phyloP scores from a whole-genome alignment of 2,329 filamentous ascomycete species.

The Cladosporium colombiae region DNA sequence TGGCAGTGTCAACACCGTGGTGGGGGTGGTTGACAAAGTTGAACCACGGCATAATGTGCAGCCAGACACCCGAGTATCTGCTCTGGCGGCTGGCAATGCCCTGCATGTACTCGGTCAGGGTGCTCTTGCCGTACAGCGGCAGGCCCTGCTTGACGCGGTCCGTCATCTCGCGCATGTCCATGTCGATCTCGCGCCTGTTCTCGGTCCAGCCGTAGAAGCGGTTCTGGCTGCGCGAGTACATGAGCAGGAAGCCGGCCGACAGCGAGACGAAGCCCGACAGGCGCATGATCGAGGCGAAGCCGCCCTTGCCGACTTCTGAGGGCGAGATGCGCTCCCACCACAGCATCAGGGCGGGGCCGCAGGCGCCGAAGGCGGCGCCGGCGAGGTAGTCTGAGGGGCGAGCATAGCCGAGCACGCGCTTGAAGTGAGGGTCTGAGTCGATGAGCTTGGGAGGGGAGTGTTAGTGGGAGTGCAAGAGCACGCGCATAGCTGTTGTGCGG shows the following conservation, averaged over 20 bases:
- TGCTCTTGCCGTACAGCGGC: conserved; percentile 81
- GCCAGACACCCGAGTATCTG: conserved; percentile 81
- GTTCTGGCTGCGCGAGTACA: conserved; percentile 78
- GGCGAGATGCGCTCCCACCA: conserved; percentile 83
- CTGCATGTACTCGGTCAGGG: conserved; percentile 84
- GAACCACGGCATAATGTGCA: conserved; percentile 89
- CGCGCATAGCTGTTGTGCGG: background rate
- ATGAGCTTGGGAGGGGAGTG: conserved; percentile 72
- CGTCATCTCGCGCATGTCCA: conserved; percentile 99
- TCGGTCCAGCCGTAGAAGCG: conserved; percentile 95
- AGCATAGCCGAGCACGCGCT: conserved; percentile 84
- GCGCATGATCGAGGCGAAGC: conserved; percentile 81
- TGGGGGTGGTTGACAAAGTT: conserved; percentile 97
- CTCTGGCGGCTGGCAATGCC: conserved; percentile 91
- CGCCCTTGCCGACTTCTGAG: conserved; percentile 78
- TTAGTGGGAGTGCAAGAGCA: conserved; percentile 21
- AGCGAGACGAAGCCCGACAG: conserved; percentile 71
- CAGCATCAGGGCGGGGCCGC: conserved; percentile 72
- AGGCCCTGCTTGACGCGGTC: conserved; percentile 90
- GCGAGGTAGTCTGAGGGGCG: conserved; percentile 78
- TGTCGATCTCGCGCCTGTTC: conserved; percentile 85
- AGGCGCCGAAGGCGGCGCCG: conserved; percentile 67
- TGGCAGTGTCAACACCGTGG: conserved; percentile 96
- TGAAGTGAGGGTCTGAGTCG: conserved; percentile 96
- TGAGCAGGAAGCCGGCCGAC: conserved; percentile 77